Evolutionary conservation across 2,329 filamentous ascomycete species (phyloP).

Genomic region (Penicillium sp.): DNA sequence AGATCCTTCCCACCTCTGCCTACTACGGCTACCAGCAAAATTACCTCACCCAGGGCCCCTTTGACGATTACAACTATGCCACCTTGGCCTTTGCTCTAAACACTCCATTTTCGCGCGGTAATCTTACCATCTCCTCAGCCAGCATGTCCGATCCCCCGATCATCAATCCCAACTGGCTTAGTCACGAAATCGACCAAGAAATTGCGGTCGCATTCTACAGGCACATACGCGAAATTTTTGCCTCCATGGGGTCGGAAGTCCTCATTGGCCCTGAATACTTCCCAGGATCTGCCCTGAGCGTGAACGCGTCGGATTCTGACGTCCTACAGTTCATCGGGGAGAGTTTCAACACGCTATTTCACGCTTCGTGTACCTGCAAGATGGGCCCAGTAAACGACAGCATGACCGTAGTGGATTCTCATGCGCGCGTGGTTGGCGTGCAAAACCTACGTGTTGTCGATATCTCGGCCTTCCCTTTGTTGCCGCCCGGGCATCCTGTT

Average conservation of each 20-base stretch:
- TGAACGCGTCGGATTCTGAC: slow-evolving; percentile 36
- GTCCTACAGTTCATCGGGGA: slow-evolving; percentile 34
- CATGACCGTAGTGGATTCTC: slow-evolving; percentile 31
- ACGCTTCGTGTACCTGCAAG: slow-evolving; percentile 32
- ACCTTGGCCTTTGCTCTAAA: slow-evolving; percentile 31
- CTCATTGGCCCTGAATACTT: slow-evolving; percentile 32
- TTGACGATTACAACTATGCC: slow-evolving; percentile 31
- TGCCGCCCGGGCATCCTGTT: slow-evolving; percentile 41
- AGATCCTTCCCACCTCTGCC: slow-evolving; percentile 22
- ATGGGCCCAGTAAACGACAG: slow-evolving; percentile 32
- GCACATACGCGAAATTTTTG: not conserved
- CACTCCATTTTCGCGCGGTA: slow-evolving; percentile 43
- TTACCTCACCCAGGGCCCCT: slow-evolving; percentile 15
- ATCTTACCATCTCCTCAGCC: slow-evolving; percentile 38
- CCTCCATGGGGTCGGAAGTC: not conserved
- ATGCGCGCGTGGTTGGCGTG: slow-evolving; percentile 27
- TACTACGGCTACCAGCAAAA: slow-evolving; percentile 9
- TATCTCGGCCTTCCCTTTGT: slow-evolving; percentile 28
- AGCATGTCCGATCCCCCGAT: slow-evolving; percentile 36
- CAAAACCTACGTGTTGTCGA: slow-evolving; percentile 32
- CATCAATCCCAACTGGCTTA: slow-evolving; percentile 47
- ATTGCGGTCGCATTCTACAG: not conserved
- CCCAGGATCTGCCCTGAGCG: slow-evolving; percentile 31
- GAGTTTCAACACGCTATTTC: slow-evolving; percentile 28
- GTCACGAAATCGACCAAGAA: not conserved